Percentiles rank a stretch among this genome's conserved stretches.
Conservation (phyloP, 192 early-diverging fungal species). For the Coemansia sp. region DNA sequence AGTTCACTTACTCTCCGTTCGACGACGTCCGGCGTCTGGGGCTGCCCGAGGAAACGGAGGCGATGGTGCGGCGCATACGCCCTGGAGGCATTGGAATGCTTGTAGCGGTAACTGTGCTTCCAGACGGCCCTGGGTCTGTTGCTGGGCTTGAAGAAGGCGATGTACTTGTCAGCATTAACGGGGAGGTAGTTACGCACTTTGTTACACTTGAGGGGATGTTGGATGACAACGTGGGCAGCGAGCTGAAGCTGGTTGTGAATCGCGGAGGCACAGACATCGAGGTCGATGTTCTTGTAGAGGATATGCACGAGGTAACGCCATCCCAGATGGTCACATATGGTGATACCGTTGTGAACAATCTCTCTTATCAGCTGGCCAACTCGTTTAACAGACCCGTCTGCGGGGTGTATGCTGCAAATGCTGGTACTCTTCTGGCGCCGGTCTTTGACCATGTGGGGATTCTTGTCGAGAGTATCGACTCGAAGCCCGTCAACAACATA, state of each 20-base stretch:
- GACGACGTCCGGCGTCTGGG: conserved; percentile 74
- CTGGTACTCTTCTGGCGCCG: conserved; percentile 15
- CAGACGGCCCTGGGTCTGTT: conserved; percentile 66
- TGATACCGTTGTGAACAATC: conserved; percentile 72
- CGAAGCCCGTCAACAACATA: conserved; percentile 64
- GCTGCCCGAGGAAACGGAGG: conserved; percentile 65
- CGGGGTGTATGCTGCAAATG: conserved; percentile 77
- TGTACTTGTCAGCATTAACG: conserved; percentile 68
- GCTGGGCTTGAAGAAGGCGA: conserved; percentile 67
- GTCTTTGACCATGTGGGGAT: conserved; percentile 11
- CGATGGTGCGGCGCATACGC: conserved; percentile 59
- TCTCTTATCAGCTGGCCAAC: conserved; percentile 78
- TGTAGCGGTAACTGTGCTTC: conserved; percentile 61
- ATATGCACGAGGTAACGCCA: conserved; percentile 78
- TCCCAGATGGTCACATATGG: conserved; percentile 84
- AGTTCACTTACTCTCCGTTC: conserved; percentile 69
- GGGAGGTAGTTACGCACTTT: conserved; percentile 69
- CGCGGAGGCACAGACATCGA: conserved; percentile 59
- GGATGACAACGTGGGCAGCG: conserved; percentile 62
- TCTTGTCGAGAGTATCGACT: conserved; percentile 67
- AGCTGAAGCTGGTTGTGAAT: conserved; percentile 57
- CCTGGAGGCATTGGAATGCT: conserved; percentile 75
- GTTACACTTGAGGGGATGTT: conserved; percentile 63
- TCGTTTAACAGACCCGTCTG: conserved; percentile 66
- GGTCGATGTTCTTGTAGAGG: conserved; percentile 60